Conservation (phyloP, 2,329 filamentous ascomycete species). For the Sclerotinia borealis region DNA sequence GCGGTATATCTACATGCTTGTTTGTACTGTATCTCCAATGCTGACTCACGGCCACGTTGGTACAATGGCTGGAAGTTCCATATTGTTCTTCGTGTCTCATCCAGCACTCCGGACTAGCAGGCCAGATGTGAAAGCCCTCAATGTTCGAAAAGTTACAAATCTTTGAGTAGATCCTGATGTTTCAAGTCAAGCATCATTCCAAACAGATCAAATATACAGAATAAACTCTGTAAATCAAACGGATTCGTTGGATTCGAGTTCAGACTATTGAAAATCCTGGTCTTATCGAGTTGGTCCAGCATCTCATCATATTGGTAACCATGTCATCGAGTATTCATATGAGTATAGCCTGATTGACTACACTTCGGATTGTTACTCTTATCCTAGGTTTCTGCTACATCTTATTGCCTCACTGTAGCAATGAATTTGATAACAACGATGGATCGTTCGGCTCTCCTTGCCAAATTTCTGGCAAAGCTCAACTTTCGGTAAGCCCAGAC, state of each 20-base stretch:
- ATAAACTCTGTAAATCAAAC: too few species aligned
- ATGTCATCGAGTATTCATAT: neutral
- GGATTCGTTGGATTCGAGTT: too few species aligned
- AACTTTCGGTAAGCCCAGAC: neutral
- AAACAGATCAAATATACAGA: too few species aligned
- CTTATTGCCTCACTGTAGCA: neutral
- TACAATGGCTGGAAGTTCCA: neutral
- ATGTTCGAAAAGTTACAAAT: too few species aligned
- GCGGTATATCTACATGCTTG: neutral
- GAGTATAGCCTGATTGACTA: neutral
- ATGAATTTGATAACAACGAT: neutral
- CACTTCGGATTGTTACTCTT: neutral
- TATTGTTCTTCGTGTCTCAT: too few species aligned
- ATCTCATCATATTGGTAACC: neutral
- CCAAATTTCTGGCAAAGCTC: neutral
- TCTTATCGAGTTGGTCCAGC: neutral
- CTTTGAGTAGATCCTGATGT: too few species aligned
- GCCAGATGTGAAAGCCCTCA: too few species aligned
- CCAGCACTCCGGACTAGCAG: too few species aligned
- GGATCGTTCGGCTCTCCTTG: neutral
- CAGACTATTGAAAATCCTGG: too few species aligned
- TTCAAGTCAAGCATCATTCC: too few species aligned
- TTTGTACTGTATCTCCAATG: neutral
- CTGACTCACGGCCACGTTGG: neutral
- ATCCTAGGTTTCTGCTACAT: neutral